Conservation (phyloP, 2,329 filamentous ascomycete genomes). For the Neopestalotiopsis rosae region DNA sequence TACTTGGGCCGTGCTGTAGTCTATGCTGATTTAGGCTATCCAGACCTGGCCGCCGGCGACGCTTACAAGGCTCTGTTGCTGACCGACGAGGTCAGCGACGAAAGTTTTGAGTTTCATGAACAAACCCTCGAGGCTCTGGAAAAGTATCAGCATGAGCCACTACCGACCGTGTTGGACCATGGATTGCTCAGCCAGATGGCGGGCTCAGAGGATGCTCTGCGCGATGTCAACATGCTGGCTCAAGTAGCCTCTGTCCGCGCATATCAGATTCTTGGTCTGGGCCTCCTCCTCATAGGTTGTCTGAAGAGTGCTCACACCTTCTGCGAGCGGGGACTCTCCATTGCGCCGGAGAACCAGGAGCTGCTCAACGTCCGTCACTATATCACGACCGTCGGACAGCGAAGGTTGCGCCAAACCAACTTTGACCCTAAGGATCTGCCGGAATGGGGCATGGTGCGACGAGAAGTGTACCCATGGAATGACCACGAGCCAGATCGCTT, state of each 20-base stretch:
- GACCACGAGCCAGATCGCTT: conserved; percentile 72
- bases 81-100: conserved; percentile 78
- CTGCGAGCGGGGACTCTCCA: conserved; percentile 63
- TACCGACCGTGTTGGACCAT: conserved; percentile 52
- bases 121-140: conserved; percentile 61
- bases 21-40: conserved; percentile 79
- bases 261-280: conserved; percentile 63
- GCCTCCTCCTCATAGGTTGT: conserved; percentile 69
- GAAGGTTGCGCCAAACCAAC: conserved; percentile 50
- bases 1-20: conserved; percentile 73
- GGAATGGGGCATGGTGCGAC: conserved; percentile 72
- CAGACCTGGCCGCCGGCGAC: conserved; percentile 87
- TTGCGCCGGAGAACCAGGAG: conserved; percentile 59
- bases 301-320: conserved; percentile 72
- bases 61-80: conserved; percentile 90
- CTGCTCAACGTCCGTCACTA: conserved; percentile 59
- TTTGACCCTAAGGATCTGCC: conserved; percentile 64
- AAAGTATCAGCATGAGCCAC: conserved; percentile 39
- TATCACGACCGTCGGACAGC: conserved; percentile 58
- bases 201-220: conserved; percentile 5
- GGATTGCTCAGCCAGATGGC: conserved; percentile 43
- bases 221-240: conserved; percentile 35
- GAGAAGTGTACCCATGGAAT: conserved; percentile 76
- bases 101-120: conserved; percentile 83
- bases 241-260: conserved; percentile 56